Base-by-base conservation (phyloP, 2,329 filamentous ascomycete species). In the Talaromyces sp. region DNA sequence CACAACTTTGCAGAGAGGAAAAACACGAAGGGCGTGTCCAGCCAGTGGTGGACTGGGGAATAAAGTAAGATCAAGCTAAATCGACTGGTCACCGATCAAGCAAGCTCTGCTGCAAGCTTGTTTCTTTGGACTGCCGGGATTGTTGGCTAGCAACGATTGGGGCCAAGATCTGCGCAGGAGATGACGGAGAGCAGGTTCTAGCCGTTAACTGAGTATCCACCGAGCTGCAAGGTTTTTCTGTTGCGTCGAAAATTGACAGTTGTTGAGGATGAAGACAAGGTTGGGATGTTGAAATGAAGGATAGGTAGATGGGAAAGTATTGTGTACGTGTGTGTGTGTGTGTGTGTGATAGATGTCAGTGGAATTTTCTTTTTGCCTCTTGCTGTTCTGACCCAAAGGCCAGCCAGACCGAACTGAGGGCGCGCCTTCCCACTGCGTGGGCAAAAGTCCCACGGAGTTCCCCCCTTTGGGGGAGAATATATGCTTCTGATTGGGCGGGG, bases 161-260 rank as follows among this genome's bases (percentile, higher is more conserved):
- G 52, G 64, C 43, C 59, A 66, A 62, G 64, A 66, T 66, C 64
- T 43, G 64, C 60, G 33, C 22, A n/a, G 27, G 13, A 60, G 27
- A 57, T 62, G 63, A 56, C 43, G 49, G 52, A 35, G 10, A 33
- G 15, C 33, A 39, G 33, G 39, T 43, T 35, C 59, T 60, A 49
- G 52, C 47, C 47, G 35, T 47, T 56, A 19, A 25, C n/a, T 7
- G 27, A 13, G 52, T 56, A 37, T 37, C 52, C 52, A 56, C 52
- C 33, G 31, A 31, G 25, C 25, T 22, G 33, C 52, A 19, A 56
- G 39, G 25, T 33, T 59, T 59, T 33, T 45, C 39, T 41, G 35
- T 45, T 11, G 31, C n/a, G 10, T 43, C 15, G 15, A 50, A 45
- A 27, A 43, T 15, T n/a, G 52, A 33, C 10, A 47, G 39, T 25